Percentiles rank a stretch among this genome's conserved stretches.
Evolutionary conservation across 2,329 filamentous ascomycete species (phyloP).

Genomic region (Aciculosporium take): DNA sequence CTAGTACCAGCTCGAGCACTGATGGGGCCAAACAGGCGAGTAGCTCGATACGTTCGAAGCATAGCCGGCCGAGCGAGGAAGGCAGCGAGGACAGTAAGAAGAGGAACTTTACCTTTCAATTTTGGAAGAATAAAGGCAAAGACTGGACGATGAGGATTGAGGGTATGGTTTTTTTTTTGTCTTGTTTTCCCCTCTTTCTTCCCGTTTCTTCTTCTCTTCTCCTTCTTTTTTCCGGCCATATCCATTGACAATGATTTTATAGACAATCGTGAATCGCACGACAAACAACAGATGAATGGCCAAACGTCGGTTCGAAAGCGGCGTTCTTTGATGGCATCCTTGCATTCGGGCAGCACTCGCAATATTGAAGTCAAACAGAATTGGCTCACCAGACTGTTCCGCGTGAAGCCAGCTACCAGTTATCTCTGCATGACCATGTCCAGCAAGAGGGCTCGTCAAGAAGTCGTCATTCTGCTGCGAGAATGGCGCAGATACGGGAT

Average conservation of each 20-base stretch:
- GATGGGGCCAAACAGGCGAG: constrained; percentile 1
- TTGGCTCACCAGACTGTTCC: constrained; percentile 80
- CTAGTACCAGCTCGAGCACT: constrained; percentile 6
- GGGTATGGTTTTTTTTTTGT: constrained; percentile 16
- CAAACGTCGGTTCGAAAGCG: constrained; percentile 6
- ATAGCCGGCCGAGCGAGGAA: constrained; percentile 8
- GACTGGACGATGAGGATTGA: constrained; percentile 30
- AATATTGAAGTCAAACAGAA: constrained; percentile 59
- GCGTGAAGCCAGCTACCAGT: constrained; percentile 68
- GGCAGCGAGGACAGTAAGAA: constrained; percentile 26
- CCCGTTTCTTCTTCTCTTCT: neutral
- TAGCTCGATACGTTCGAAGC: constrained; percentile 7
- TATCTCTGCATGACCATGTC: constrained; percentile 63
- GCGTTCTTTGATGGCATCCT: constrained; percentile 19
- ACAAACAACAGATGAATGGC: constrained; percentile 5
- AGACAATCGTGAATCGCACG: neutral
- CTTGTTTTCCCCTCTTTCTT: neutral
- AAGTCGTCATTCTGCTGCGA: constrained; percentile 58
- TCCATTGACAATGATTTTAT: neutral
- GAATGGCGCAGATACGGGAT: constrained; percentile 79
- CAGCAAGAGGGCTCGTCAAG: constrained; percentile 55
- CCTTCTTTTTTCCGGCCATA: neutral
- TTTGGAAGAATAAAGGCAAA: constrained; percentile 39
- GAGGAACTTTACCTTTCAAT: constrained; percentile 38
- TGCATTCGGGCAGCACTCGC: constrained; percentile 26